Base-by-base conservation (phyloP, 148 eudicot species). In the Limonium bicolor region DNA sequence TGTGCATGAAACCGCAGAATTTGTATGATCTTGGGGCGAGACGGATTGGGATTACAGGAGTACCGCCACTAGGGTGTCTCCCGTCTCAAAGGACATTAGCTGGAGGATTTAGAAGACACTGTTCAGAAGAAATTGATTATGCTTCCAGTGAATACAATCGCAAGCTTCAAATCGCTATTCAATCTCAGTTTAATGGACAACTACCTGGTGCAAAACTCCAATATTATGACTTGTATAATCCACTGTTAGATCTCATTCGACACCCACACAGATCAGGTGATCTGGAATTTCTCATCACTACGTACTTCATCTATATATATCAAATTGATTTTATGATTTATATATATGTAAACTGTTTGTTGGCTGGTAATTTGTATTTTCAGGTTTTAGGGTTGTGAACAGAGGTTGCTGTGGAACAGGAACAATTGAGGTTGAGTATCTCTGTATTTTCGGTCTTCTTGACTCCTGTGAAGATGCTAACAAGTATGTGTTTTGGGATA, bases 371-470 rank as follows among this genome's bases (percentile, higher is more conserved):
- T n/a, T n/a, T n/a, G n/a, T n/a, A 15, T 54, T 43, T 41, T 13
- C 61, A 78, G 86, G 86, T 7, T 74, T 78, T 52, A 42, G 51
- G 28, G 53, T 78, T 0, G 46, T 39, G 19, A 31, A 78, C 10
- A 61, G 22, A 24, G 86, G 86, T 1, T 74, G 86, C 23, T 78
- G 86, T 55, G 82, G 86, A 39, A 62, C 78, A 19, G 82, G 86
- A 23, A 37, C 39, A 1, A 26, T 74, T 27, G 86, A 74, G 55
- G 73, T 61, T 4, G 48, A 68, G 3, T 11, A 51, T 19, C 48
- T 74, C 2, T 78, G 86, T 44, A 63, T 41, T 8, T 52, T 6
- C 18, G 8, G 40, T 0, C 49, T 23, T 46, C 13, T 38, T 3
- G 46, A 44, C 18, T 40, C 82, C 3, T 80, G 88, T 40, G 6